phyloP scores from a whole-genome alignment of 371 early-diverging fungal species.

The Mortierella sp. region DNA sequence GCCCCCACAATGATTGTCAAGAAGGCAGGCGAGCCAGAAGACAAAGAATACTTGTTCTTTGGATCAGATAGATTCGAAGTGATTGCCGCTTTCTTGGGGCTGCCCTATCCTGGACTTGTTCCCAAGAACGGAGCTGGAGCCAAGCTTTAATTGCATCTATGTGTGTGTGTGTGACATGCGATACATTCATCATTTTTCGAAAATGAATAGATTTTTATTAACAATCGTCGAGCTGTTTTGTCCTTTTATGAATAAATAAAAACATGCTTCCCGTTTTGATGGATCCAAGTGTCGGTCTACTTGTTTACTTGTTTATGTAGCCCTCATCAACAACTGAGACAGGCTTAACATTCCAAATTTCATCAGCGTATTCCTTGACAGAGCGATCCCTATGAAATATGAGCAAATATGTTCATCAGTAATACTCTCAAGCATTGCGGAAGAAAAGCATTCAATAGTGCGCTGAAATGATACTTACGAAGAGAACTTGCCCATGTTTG shows the following conservation, averaged over 20 bases:
- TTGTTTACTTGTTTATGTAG: constrained; percentile 3
- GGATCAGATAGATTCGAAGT: constrained; percentile 64
- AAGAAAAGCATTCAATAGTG: not conserved
- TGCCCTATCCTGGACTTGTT: constrained; percentile 41
- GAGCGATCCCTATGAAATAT: constrained; percentile 68
- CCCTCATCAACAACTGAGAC: constrained; percentile 42
- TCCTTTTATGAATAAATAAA: not conserved
- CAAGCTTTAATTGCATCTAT: constrained; percentile 20
- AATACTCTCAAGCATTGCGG: not conserved
- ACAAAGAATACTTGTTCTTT: constrained; percentile 60
- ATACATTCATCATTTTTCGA: no score
- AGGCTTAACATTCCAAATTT: constrained; percentile 85
- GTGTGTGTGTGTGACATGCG: no score
- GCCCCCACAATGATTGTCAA: constrained; percentile 61
- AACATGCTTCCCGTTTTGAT: not conserved
- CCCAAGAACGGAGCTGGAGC: not conserved
- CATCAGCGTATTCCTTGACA: constrained; percentile 87
- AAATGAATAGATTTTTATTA: not conserved
- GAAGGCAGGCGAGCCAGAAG: constrained; percentile 24
- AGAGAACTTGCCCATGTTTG: constrained; percentile 93
- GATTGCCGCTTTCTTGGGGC: constrained; percentile 54
- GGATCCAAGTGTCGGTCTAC: not conserved
- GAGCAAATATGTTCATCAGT: not conserved
- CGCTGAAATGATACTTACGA: constrained; percentile 59
- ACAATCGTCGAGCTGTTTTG: not conserved